Evolutionary conservation across 495 filamentous ascomycete species (phyloP), one percentile per base, ranked within the genome.

Genomic region (Aspergillus steynii): DNA sequence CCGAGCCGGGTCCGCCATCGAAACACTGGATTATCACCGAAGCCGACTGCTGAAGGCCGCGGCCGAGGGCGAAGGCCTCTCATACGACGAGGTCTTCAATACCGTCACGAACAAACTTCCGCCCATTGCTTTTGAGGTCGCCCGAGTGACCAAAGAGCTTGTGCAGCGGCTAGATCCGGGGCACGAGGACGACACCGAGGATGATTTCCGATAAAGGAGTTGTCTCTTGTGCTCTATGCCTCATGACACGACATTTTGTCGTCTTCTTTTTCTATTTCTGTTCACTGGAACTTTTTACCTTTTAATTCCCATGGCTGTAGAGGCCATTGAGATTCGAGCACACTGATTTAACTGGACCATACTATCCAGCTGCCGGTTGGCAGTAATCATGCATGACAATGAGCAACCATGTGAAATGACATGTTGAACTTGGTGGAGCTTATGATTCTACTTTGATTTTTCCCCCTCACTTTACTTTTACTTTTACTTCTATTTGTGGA

Each of bases 61-160:
- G n/a, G 81, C 84, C 25, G 82, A 86, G 57, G 88, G 87, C 60
- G 77, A 86, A 59, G 77, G 82, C 1, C 77, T 86, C 1, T 78
- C 77, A 8, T 77, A 76, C 25, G 73, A 83, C 27, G 73, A 73
- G 42, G 78, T 83, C 58, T 82, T 85, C 76, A 85, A 83, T 50
- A 85, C 83, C 67, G 87, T 87, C 76, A 88, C 83, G 52, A 86
- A 87, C 69, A 88, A 82, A 51, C 77, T 93, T 50, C 90, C 92
- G 20, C 91, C 91, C 8, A 85, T 96, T 63, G 92, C 92, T 20
- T 96, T 96, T 73, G 90, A 92, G 76, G 88, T 95, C 68, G 92
- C 90, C 2, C 81, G 90, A 47, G 88, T 90, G 72, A 92, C 89
- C 59, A 96, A 92, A 68, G 89, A 91, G 68, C 77, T 92, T 54